These are phyloP conservation scores for Cryoendolithus antarcticus DNA, from an alignment of 2,329 filamentous ascomycete species.

Conservation along the genomic window DNA sequence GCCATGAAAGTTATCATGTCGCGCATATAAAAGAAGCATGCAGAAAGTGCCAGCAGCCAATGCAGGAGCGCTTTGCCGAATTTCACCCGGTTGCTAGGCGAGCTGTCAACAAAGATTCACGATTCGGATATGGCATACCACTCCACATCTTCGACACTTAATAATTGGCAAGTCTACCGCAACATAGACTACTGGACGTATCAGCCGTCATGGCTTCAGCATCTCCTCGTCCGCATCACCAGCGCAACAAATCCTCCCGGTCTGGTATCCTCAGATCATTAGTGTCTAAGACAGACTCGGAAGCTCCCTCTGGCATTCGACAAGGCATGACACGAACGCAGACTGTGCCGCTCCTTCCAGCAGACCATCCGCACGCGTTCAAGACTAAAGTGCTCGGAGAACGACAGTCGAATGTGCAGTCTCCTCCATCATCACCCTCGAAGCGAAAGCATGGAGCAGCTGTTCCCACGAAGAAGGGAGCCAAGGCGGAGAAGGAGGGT, in stretches of 20 bases:
- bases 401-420: slow-evolving; percentile 20
- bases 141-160: too few species aligned
- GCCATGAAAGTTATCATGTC: too few species aligned
- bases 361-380: slow-evolving; percentile 35
- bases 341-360: slow-evolving; percentile 33
- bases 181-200: too few species aligned
- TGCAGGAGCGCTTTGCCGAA: too few species aligned
- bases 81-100: too few species aligned
- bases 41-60: too few species aligned
- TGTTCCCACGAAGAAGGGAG: slow-evolving; percentile 1
- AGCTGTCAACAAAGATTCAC: too few species aligned
- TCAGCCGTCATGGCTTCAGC: too few species aligned
- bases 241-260: slow-evolving; percentile 20
- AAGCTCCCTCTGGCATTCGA: slow-evolving; percentile 13
- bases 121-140: too few species aligned
- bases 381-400: slow-evolving; percentile 16
- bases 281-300: slow-evolving; percentile 28
- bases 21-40: too few species aligned
- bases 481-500: slow-evolving; percentile 25
- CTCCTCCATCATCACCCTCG: slow-evolving; percentile 19
- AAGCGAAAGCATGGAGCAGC: slow-evolving; percentile 7
- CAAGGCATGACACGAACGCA: slow-evolving; percentile 12
- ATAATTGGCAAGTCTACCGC: too few species aligned
- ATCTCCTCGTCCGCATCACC: slow-evolving; percentile 12
- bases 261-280: slow-evolving; percentile 37